Evolutionary conservation across 129 eudicot species (phyloP).

Genomic region (Tagetes erecta): DNA sequence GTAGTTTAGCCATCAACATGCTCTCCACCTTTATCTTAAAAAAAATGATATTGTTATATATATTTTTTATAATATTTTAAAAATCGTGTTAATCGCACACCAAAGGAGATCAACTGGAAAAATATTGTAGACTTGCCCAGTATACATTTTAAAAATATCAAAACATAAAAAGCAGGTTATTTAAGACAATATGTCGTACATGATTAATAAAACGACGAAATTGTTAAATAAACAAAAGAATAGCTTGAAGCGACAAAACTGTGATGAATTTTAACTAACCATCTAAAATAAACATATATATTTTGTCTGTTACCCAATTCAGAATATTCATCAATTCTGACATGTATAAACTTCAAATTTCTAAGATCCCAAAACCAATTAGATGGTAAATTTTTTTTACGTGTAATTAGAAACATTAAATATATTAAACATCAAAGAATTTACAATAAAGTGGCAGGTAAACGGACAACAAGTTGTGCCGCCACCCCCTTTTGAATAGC

Average conservation of each 20-base stretch:
- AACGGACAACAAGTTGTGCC: too few species aligned
- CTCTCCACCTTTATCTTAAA: conserved; percentile 39
- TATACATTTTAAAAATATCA: not conserved
- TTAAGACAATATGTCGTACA: not conserved
- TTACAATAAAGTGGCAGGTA: too few species aligned
- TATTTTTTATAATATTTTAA: not conserved
- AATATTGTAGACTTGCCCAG: not conserved
- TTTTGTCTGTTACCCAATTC: not conserved
- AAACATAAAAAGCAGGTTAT: not conserved
- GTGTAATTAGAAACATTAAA: too few species aligned
- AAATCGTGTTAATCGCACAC: not conserved
- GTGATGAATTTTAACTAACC: not conserved
- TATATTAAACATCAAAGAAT: too few species aligned
- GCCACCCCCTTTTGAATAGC: too few species aligned
- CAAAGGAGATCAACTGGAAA: not conserved
- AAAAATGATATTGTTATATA: not conserved
- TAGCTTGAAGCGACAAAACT: too few species aligned
- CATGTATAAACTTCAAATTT: not conserved
- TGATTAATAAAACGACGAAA: not conserved
- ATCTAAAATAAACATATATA: not conserved
- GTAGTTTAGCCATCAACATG: conserved; percentile 44
- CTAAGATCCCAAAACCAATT: not conserved
- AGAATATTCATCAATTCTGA: not conserved
- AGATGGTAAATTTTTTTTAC: too few species aligned
- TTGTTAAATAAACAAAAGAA: too few species aligned